Base-by-base conservation (phyloP, 352 stramenopile species). In the Thalassiosira tumida region DNA sequence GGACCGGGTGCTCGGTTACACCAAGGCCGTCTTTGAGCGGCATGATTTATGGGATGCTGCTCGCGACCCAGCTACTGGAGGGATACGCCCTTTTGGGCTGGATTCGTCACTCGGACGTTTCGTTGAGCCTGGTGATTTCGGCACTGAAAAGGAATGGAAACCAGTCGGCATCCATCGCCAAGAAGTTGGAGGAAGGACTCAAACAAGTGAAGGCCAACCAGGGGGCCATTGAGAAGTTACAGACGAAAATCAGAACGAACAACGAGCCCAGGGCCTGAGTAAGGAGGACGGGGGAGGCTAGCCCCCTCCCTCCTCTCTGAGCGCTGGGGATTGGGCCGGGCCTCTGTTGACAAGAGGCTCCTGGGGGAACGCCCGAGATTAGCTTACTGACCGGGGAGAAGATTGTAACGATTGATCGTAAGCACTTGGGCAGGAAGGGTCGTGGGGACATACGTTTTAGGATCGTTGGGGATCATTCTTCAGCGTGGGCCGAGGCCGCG, bases 41-140 rank as follows among this genome's bases (percentile, higher is more conserved):
- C 37, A 69, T 69, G 43, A 64, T 81, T 13, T 65, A 81, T 67
- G 64, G 76, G 2, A 83, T 83, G 76, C 40, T 83, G 10, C n/a
- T 17, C 13, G 76, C 76, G 29, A 73, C 47, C 33, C 47, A 83
- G 29, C 47, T 83, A 0, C 50, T 83, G 1, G 31, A 40, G 33
- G 4, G 33, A 2, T 83, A 31, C 31, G 51, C 50, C 2, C 14
- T 40, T 5, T 17, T 82, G 43, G 74, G 74, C 4, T 82, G 38
- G 38, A 65, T 82, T 43, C 38, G 43, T 31, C 74, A 82, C 41
- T 43, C 74, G 4, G 74, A 82, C 26, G 74, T 82, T 24, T 47
- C 41, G 6, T 65, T 21, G 6, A 43, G 17, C 7, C 26, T 82
- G 47, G 43, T 82, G 13, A 10, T 59, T 21, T 10, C 47, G 47